Evolutionary conservation across 83 land plant genomes (phyloP).

Genomic region (Picea abies): DNA sequence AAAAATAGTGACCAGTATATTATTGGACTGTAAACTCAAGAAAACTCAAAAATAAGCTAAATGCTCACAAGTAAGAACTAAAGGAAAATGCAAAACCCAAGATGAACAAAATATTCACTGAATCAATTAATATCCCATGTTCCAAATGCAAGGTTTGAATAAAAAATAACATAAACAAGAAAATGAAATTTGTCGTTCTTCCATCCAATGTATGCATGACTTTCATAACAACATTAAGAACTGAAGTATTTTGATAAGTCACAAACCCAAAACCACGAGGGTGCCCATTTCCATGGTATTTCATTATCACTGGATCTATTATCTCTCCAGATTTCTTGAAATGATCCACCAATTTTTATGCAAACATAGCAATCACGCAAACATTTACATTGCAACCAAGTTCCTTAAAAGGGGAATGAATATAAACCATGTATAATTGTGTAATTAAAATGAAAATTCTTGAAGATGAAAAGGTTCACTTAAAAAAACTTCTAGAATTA

Average conservation of each 20-base stretch:
- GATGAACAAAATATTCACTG: too few species aligned
- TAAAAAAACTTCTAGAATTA: too few species aligned
- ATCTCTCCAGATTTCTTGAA: slow-evolving; percentile 53
- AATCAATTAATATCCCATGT: too few species aligned
- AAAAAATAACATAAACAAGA: not conserved
- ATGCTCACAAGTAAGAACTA: too few species aligned
- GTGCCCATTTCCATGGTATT: slow-evolving; percentile 35
- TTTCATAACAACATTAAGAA: slow-evolving; percentile 2
- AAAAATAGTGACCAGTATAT: too few species aligned
- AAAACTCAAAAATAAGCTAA: too few species aligned
- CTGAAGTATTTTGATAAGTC: slow-evolving; percentile 49
- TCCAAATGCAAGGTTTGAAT: not conserved
- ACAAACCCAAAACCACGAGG: slow-evolving; percentile 65
- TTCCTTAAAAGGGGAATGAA: too few species aligned
- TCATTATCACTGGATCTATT: slow-evolving; percentile 57
- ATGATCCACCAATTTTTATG: slow-evolving; percentile 47
- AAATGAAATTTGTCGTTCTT: not conserved
- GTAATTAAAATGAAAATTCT: too few species aligned
- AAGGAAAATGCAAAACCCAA: too few species aligned
- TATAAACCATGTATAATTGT: too few species aligned
- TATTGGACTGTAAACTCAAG: too few species aligned
- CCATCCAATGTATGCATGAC: slow-evolving; percentile 12
- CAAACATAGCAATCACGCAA: not conserved
- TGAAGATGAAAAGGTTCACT: too few species aligned
- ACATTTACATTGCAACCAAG: not conserved